A percentile compares a stretch with the other conserved stretches of the same genome.
Conservation (phyloP, 306 rosid species). For the Cucurbita moschata region DNA sequence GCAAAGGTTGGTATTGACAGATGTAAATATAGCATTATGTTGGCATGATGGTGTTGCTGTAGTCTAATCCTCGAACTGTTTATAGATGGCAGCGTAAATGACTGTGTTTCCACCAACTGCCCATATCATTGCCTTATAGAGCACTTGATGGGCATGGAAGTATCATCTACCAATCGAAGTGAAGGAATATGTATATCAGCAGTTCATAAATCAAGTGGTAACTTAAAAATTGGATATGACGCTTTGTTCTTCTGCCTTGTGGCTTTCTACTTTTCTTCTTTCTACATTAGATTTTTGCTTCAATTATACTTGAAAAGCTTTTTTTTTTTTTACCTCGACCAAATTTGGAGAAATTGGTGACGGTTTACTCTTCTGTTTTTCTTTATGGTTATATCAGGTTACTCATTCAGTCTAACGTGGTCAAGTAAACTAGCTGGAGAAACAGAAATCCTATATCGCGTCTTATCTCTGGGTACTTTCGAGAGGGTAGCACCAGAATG, state of each 20-base stretch:
- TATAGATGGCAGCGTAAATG: conserved; percentile 31
- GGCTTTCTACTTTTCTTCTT: neutral
- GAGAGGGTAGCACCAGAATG: conserved; percentile 89
- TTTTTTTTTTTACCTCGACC: no score
- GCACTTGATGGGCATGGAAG: conserved; percentile 60
- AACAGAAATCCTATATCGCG: conserved; percentile 48
- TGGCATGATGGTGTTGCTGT: conserved; percentile 8
- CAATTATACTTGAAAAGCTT: neutral
- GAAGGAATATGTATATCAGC: conserved; percentile 47
- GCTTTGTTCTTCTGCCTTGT: neutral
- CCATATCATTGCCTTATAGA: conserved; percentile 54
- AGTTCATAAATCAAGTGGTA: conserved; percentile 76
- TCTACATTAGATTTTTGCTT: neutral
- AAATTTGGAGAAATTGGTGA: neutral
- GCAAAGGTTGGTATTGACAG: conserved; percentile 42
- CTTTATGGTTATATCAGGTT: conserved; percentile 30
- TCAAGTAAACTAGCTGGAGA: conserved; percentile 28
- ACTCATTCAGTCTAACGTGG: conserved; percentile 72
- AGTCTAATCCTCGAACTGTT: conserved; percentile 11
- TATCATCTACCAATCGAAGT: conserved; percentile 35
- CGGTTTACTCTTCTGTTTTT: neutral
- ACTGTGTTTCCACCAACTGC: conserved; percentile 20
- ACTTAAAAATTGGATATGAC: conserved; percentile 5
- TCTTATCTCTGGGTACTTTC: conserved; percentile 54
- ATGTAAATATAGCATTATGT: conserved; percentile 5